These are phyloP conservation scores for Spiraea crenata DNA, from an alignment of 331 rosid species.

Conservation along the genomic window DNA sequence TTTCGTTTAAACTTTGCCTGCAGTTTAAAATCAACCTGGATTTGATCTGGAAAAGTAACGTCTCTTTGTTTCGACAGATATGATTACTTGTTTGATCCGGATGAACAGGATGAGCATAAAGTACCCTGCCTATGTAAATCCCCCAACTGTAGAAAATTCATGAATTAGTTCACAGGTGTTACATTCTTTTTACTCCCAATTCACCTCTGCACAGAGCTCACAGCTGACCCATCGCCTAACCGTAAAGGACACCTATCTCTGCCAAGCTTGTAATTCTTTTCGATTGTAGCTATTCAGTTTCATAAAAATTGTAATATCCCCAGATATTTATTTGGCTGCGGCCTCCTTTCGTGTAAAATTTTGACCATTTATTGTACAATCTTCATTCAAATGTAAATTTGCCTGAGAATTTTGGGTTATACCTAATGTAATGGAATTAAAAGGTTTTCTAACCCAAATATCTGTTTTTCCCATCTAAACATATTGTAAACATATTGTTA, in stretches of 20 bases:
- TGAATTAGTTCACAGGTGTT: constrained; percentile 55
- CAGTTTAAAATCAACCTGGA: too few relatives aligned
- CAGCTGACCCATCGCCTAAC: constrained; percentile 38
- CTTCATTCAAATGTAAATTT: too few relatives aligned
- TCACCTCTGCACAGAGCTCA: constrained; percentile 15
- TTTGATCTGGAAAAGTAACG: not conserved
- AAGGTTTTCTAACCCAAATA: too few relatives aligned
- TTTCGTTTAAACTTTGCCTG: not conserved
- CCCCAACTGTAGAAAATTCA: constrained; percentile 69
- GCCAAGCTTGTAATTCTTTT: constrained; percentile 20
- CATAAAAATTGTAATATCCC: constrained; percentile 16
- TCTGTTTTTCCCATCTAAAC: too few relatives aligned
- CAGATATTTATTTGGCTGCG: constrained; percentile 31
- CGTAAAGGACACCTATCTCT: constrained; percentile 11
- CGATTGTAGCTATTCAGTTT: constrained; percentile 25
- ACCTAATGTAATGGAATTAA: too few relatives aligned
- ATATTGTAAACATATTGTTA: too few relatives aligned
- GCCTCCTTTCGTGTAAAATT: constrained; percentile 19
- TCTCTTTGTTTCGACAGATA: constrained; percentile 47
- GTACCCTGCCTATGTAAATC: constrained; percentile 93
- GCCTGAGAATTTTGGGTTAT: too few relatives aligned
- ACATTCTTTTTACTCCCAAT: constrained; percentile 25
- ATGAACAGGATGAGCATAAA: constrained; percentile 74
- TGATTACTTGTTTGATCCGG: constrained; percentile 92
- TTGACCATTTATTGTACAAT: not conserved